Conservation (phyloP, 345 rosid species). For the Kandelia obovata region DNA sequence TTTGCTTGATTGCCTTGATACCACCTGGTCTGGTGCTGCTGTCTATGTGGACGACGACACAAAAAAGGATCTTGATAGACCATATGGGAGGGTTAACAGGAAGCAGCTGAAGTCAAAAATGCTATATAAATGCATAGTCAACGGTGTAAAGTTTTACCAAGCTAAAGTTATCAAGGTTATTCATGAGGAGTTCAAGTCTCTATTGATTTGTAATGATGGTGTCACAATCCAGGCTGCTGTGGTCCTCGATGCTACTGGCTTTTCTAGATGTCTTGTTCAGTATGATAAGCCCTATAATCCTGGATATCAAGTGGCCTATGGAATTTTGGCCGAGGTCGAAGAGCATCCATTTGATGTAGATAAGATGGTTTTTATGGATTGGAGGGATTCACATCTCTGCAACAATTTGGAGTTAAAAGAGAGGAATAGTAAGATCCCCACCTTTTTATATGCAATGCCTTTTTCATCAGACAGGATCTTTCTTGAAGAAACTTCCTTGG, state of each 20-base stretch:
- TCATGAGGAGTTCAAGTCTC: conserved; percentile 77
- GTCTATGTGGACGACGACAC: conserved; percentile 55
- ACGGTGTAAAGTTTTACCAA: conserved; percentile 88
- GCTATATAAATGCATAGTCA: conserved; percentile 78
- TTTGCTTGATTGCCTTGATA: conserved; percentile 90
- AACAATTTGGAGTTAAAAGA: conserved; percentile 41
- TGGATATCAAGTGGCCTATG: conserved; percentile 94
- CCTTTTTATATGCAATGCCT: conserved; percentile 95
- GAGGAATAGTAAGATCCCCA: conserved; percentile 68
- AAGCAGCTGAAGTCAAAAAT: conserved; percentile 88
- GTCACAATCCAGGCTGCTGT: conserved; percentile 75
- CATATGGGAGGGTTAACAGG: conserved; percentile 94
- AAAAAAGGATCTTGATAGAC: conserved; percentile 66
- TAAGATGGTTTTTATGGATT: conserved; percentile 96
- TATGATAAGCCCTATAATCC: conserved; percentile 96
- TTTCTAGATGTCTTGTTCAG: conserved; percentile 86
- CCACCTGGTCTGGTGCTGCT: conserved; percentile 95
- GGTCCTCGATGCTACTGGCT: conserved; percentile 97
- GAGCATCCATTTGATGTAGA: conserved; percentile 90
- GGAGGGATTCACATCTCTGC: conserved; percentile 87
- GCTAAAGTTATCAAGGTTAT: conserved; percentile 84
- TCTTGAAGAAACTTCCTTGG: conserved; percentile 93
- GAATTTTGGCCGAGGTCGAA: conserved; percentile 90
- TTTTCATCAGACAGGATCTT: conserved; percentile 72
- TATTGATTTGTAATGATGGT: conserved; percentile 80